Conservation (phyloP, 1,284 basidiomycete species). For the Cystobasidium pallidum region DNA sequence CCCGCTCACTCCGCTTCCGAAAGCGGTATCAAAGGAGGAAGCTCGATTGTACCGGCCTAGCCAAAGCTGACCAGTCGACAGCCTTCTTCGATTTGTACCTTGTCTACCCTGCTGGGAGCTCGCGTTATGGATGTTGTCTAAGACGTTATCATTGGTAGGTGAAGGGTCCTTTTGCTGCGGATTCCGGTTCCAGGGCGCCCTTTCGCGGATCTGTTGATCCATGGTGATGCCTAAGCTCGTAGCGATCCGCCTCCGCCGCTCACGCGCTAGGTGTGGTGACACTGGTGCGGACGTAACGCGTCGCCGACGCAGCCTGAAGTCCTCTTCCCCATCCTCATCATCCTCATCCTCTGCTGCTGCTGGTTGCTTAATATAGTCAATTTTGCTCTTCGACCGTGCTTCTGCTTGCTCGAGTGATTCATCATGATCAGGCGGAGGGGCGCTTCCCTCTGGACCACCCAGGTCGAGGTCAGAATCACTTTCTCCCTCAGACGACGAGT, state of each 20-base stretch:
- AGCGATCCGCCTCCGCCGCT: slow-evolving; percentile 27
- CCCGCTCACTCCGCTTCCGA: slow-evolving; percentile 33
- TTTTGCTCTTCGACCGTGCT: neutral
- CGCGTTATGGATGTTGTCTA: neutral
- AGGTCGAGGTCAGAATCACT: slow-evolving; percentile 57
- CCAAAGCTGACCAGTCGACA: slow-evolving; percentile 38
- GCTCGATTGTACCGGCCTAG: slow-evolving; percentile 30
- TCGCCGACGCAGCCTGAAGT: slow-evolving; percentile 22
- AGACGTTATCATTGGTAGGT: slow-evolving; percentile 1
- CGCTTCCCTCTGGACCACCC: slow-evolving; percentile 47
- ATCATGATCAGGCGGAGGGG: slow-evolving; percentile 32
- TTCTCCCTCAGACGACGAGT: slow-evolving; percentile 59
- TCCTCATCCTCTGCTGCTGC: slow-evolving; percentile 13
- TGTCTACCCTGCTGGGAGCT: slow-evolving; percentile 11
- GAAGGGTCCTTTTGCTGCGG: neutral
- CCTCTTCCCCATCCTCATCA: slow-evolving; percentile 37
- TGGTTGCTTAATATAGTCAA: neutral
- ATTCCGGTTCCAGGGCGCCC: neutral
- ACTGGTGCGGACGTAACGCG: slow-evolving; percentile 39
- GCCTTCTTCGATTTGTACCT: slow-evolving; percentile 7
- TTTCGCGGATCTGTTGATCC: neutral
- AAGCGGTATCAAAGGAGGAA: slow-evolving; percentile 15
- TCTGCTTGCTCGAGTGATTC: slow-evolving; percentile 28
- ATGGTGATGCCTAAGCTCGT: slow-evolving; percentile 24
- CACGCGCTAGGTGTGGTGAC: slow-evolving; percentile 20